These are phyloP conservation scores for Fusarium fracticaudum DNA, from an alignment of 2,329 filamentous ascomycete species.

Conservation along the genomic window DNA sequence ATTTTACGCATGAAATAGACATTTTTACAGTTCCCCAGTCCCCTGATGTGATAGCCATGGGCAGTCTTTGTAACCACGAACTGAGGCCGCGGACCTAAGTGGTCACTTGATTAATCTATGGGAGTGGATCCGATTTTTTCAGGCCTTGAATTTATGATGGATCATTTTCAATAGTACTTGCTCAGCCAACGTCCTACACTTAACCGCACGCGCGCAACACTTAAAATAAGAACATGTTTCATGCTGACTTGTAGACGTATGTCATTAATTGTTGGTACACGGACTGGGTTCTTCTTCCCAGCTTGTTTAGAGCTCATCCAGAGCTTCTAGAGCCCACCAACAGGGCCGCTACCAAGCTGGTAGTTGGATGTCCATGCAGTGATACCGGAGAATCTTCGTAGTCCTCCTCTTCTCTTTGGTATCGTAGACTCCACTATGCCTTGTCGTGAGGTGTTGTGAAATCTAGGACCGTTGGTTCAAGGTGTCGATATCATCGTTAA, in stretches of 20 bases:
- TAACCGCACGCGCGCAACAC: neutral
- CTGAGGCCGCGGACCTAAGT: neutral
- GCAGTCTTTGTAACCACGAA: neutral
- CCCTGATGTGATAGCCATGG: neutral
- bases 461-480: neutral
- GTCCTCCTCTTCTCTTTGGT: slow-evolving; percentile 10
- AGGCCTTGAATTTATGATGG: neutral
- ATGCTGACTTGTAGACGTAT: neutral
- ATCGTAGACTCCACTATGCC: neutral
- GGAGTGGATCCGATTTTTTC: neutral
- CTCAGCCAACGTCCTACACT: neutral
- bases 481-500: slow-evolving; percentile 9
- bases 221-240: neutral
- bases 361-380: neutral
- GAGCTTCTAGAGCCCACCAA: slow-evolving; percentile 7
- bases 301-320: neutral
- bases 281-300: neutral
- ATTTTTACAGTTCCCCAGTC: slow-evolving; percentile 4
- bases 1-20: slow-evolving; percentile 39
- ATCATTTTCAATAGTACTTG: neutral
- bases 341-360: slow-evolving; percentile 10
- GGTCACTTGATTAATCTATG: neutral
- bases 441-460: neutral
- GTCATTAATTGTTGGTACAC: neutral
- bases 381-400: slow-evolving; percentile 1